Conservation (phyloP, 768 basidiomycete genomes). For the Collybia nuda region DNA sequence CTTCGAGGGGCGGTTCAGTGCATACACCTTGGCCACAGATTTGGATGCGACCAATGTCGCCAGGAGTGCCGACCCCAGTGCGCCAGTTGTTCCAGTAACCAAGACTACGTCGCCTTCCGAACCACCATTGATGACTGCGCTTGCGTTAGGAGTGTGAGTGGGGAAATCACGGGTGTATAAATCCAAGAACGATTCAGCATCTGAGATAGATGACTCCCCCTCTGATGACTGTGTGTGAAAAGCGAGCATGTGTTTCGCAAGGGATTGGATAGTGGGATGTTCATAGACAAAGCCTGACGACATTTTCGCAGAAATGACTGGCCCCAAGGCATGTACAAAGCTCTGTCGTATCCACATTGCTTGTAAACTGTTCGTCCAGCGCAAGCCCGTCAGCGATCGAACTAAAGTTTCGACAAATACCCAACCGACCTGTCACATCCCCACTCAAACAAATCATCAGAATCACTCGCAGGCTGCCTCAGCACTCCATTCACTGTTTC, state of each 20-base stretch:
- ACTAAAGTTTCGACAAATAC: not conserved
- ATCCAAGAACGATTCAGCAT: not conserved
- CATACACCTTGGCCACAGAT: conserved; percentile 23
- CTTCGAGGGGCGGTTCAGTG: conserved; percentile 20
- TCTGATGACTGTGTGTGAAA: not conserved
- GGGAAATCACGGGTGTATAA: conserved; percentile 1
- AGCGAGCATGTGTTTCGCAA: conserved; percentile 1
- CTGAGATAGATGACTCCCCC: not conserved
- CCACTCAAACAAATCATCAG: conserved; percentile 32
- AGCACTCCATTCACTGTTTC: conserved; percentile 28
- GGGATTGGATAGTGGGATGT: conserved; percentile 19
- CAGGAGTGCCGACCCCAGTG: conserved; percentile 28
- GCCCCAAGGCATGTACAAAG: conserved; percentile 18
- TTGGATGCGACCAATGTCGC: conserved; percentile 17
- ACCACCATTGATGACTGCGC: not conserved
- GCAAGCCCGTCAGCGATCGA: not conserved
- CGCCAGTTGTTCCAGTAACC: conserved; percentile 34
- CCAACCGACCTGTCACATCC: conserved; percentile 36
- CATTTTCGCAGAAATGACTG: conserved; percentile 12
- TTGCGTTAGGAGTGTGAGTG: not conserved
- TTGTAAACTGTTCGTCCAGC: conserved; percentile 24
- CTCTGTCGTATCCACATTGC: conserved; percentile 35
- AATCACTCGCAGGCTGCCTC: conserved; percentile 19
- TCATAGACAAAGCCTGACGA: conserved; percentile 23
- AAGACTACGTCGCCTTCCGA: conserved; percentile 20